These are phyloP conservation scores for Phaeomoniella chlamydospora DNA, from an alignment of 2,329 filamentous ascomycete species.

Conservation along the genomic window DNA sequence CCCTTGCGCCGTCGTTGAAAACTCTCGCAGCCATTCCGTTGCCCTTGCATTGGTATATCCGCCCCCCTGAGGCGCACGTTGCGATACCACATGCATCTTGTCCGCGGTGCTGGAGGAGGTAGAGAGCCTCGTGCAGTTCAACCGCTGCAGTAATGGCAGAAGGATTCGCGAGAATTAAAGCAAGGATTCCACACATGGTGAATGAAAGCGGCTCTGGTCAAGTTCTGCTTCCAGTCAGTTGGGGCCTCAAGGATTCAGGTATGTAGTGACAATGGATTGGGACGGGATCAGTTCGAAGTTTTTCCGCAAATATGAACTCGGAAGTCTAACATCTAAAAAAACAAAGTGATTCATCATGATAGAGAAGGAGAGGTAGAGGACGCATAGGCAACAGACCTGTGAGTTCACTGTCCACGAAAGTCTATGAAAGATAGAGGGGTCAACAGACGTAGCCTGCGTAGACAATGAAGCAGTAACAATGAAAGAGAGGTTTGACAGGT, in stretches of 20 bases:
- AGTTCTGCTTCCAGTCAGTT: no score
- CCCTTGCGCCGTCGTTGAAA: slow-evolving; percentile 63
- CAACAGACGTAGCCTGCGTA: no score
- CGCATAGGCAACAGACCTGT: no score
- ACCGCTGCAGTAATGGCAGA: slow-evolving; percentile 34
- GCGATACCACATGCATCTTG: slow-evolving; percentile 85
- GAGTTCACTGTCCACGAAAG: no score
- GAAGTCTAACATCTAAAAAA: neutral
- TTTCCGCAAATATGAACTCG: neutral
- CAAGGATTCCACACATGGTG: slow-evolving; percentile 50
- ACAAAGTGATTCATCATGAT: neutral
- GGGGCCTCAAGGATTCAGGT: no score
- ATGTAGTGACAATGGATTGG: no score
- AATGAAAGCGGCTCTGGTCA: no score
- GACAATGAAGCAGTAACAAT: no score
- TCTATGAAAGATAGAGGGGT: no score
- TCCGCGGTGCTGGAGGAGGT: slow-evolving; percentile 59
- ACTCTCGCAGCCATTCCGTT: slow-evolving; percentile 78
- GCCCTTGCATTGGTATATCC: slow-evolving; percentile 81
- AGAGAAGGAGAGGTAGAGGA: no score
- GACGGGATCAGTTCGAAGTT: neutral
- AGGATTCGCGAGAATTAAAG: slow-evolving; percentile 43
- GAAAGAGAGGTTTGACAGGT: no score
- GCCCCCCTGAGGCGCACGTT: slow-evolving; percentile 57
- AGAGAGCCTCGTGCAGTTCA: slow-evolving; percentile 58